These are phyloP conservation scores for Phytopythium kandeliae DNA, from an alignment of 352 stramenopile species.

Conservation along the genomic window DNA sequence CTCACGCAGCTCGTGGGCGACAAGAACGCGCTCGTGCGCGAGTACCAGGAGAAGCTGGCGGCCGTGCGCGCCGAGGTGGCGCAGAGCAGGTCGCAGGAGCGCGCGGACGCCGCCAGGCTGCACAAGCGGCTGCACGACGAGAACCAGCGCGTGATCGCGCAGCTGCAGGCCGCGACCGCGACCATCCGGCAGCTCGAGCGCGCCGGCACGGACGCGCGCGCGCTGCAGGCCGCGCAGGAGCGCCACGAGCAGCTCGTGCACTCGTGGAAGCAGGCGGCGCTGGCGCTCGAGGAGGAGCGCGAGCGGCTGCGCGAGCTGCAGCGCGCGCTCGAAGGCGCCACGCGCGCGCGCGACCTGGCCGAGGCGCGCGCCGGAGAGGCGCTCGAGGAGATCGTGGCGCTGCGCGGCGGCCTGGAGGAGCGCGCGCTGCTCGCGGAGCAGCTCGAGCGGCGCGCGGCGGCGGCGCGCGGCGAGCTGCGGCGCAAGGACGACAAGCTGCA, in stretches of 20 bases:
- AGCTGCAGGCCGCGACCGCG: slow-evolving; percentile 63
- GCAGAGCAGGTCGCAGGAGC: slow-evolving; percentile 44
- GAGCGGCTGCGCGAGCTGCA: slow-evolving; percentile 60
- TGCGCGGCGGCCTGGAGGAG: slow-evolving; percentile 33
- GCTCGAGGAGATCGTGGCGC: slow-evolving; percentile 73
- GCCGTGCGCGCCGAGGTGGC: slow-evolving; percentile 38
- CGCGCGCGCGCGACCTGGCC: slow-evolving; percentile 60
- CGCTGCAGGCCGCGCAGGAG: slow-evolving; percentile 54
- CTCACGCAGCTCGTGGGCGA: slow-evolving; percentile 75
- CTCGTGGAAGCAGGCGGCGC: slow-evolving; percentile 70
- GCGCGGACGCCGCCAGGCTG: slow-evolving; percentile 40
- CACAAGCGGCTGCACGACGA: slow-evolving; percentile 76
- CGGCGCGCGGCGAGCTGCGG: slow-evolving; percentile 30
- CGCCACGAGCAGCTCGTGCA: slow-evolving; percentile 58
- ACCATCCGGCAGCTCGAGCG: slow-evolving; percentile 63
- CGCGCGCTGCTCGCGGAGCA: slow-evolving; percentile 32
- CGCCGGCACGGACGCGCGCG: slow-evolving; percentile 47
- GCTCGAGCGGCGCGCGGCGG: slow-evolving; percentile 39
- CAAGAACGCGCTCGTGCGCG: slow-evolving; percentile 61
- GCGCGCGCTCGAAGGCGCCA: slow-evolving; percentile 36
- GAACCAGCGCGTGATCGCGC: slow-evolving; percentile 66
- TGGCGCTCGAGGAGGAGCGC: slow-evolving; percentile 38
- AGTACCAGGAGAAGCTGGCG: slow-evolving; percentile 56
- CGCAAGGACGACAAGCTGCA: slow-evolving; percentile 65
- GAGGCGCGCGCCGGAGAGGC: slow-evolving; percentile 77